A percentile compares a stretch with the other conserved stretches of the same genome.
Evolutionary conservation across 2,329 filamentous ascomycete genomes (phyloP).

Genomic region (Biscogniauxia marginata): DNA sequence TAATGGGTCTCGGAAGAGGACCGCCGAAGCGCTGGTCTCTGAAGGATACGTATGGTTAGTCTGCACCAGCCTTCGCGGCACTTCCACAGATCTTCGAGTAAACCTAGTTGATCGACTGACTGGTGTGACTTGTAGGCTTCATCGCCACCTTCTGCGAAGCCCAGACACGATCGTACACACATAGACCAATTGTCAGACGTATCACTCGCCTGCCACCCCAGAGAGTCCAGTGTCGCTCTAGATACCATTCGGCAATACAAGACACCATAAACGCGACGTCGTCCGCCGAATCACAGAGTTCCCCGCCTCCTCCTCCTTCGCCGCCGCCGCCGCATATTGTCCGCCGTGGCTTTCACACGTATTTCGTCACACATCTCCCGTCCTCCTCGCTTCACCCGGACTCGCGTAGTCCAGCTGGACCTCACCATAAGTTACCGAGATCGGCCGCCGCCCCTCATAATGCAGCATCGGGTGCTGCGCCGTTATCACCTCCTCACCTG

Average conservation of each 20-base stretch:
- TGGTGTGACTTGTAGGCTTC: slow-evolving; percentile 25
- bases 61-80: slow-evolving; percentile 6
- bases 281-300: slow-evolving; percentile 5
- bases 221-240: slow-evolving; percentile 1
- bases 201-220: neutral
- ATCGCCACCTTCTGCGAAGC: slow-evolving; percentile 32
- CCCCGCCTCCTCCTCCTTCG: neutral
- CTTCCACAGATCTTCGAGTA: neutral
- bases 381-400: slow-evolving; percentile 92
- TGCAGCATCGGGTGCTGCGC: slow-evolving; percentile 50
- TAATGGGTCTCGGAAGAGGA: slow-evolving; percentile 26
- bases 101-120: slow-evolving; percentile 1
- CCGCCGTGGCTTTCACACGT: slow-evolving; percentile 76
- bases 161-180: slow-evolving; percentile 17
- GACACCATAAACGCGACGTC: slow-evolving; percentile 7
- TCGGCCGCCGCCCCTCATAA: slow-evolving; percentile 80
- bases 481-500: slow-evolving; percentile 59
- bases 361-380: slow-evolving; percentile 94
- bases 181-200: slow-evolving; percentile 2
- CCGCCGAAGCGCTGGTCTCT: slow-evolving; percentile 32
- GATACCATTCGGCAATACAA: slow-evolving; percentile 10
- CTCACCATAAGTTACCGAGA: slow-evolving; percentile 83
- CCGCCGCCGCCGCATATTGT: slow-evolving; percentile 11
- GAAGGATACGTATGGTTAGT: slow-evolving; percentile 34
- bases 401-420: slow-evolving; percentile 60